These are phyloP conservation scores for Paecilomyces formosus DNA, from an alignment of 2,329 filamentous ascomycete species.

Conservation along the genomic window DNA sequence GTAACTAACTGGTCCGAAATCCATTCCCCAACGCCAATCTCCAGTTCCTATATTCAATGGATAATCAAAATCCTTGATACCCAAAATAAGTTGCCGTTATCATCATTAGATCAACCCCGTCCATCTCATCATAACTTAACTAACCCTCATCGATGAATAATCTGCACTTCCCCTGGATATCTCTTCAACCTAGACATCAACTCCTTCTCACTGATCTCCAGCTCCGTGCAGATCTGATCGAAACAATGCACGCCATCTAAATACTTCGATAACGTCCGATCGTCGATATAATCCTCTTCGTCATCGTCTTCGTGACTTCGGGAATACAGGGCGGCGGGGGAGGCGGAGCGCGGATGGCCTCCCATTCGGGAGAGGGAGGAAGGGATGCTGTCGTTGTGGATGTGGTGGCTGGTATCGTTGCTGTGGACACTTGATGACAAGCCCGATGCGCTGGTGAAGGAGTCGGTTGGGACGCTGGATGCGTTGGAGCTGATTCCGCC, in stretches of 20 bases:
- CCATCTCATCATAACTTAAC: background rate
- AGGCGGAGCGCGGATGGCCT: background rate
- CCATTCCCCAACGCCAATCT: no score
- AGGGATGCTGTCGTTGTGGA: background rate
- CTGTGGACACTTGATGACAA: background rate
- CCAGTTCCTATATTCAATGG: no score
- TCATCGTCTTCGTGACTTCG: slow-evolving; percentile 18
- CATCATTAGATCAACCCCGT: no score
- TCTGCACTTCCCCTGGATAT: slow-evolving; percentile 37
- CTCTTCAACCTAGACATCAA: slow-evolving; percentile 35
- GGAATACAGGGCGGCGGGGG: background rate
- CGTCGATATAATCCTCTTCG: slow-evolving; percentile 26
- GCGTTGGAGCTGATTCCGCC: slow-evolving; percentile 1
- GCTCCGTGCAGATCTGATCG: slow-evolving; percentile 44
- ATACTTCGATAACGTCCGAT: slow-evolving; percentile 32
- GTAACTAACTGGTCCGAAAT: no score
- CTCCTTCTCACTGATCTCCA: slow-evolving; percentile 42
- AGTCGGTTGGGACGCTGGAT: background rate
- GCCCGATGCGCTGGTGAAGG: background rate
- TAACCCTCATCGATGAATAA: slow-evolving; percentile 35
- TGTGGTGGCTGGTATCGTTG: slow-evolving; percentile 1
- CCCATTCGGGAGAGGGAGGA: background rate
- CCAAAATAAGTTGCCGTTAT: no score
- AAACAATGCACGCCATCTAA: slow-evolving; percentile 44
- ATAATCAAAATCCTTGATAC: no score